A percentile compares a stretch with the other conserved stretches of the same genome.
Evolutionary conservation across 1,139 yeast genomes (phyloP).

Genomic region (Geotrichum histeridarum): DNA sequence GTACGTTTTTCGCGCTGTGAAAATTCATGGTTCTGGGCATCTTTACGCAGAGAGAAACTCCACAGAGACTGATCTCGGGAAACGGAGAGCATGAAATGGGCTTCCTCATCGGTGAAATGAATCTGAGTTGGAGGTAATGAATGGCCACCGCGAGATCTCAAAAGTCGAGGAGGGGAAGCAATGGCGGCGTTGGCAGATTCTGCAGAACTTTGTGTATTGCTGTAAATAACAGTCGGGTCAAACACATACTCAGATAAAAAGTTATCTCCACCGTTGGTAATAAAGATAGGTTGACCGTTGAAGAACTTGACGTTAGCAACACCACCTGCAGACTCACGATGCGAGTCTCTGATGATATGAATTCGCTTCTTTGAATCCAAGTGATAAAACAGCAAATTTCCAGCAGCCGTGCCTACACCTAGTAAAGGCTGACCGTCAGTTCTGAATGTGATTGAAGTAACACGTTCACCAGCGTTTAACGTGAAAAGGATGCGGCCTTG

Average conservation of each 20-base stretch:
- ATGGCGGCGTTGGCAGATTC: conserved; percentile 54
- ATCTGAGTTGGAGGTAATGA: conserved; percentile 82
- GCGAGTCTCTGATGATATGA: conserved; percentile 70
- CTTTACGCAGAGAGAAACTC: conserved; percentile 88
- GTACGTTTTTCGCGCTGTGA: conserved; percentile 57
- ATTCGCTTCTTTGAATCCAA: conserved; percentile 65
- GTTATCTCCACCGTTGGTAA: conserved; percentile 93
- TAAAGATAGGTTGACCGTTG: conserved; percentile 86
- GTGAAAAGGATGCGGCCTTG: conserved; percentile 54
- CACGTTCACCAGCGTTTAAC: conserved; percentile 53
- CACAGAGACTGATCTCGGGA: conserved; percentile 84
- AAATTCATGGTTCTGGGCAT: conserved; percentile 91
- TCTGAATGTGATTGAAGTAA: conserved; percentile 77
- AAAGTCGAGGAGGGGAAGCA: conserved; percentile 82
- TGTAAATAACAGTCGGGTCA: conserved; percentile 70
- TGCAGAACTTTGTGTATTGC: conserved; percentile 16
- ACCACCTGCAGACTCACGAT: conserved; percentile 69
- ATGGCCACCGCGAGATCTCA: conserved; percentile 95
- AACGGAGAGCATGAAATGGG: conserved; percentile 83
- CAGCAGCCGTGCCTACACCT: conserved; percentile 73
- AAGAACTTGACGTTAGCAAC: conserved; percentile 70
- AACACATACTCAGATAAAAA: conserved; percentile 84
- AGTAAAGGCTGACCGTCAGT: conserved; percentile 86
- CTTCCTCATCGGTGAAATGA: conserved; percentile 69
- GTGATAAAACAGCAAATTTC: conserved; percentile 84